Percentiles rank a stretch among this genome's conserved stretches.
Conservation (phyloP, 306 rosid genomes). For the Quercus wislizeni region DNA sequence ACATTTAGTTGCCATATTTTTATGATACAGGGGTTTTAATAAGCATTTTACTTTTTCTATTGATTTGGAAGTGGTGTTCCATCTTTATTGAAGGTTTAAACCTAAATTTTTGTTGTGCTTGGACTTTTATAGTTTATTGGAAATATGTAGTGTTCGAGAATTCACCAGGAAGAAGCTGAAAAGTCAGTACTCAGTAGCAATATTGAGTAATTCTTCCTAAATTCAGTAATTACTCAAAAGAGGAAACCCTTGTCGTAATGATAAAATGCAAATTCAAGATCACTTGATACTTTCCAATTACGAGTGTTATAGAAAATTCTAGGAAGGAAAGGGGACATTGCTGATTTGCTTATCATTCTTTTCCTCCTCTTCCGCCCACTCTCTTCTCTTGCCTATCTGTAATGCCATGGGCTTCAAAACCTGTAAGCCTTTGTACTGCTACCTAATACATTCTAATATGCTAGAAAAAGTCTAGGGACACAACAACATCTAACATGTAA, state of each 20-base stretch:
- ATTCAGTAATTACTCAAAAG: background rate
- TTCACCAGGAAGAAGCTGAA: background rate
- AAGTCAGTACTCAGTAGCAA: background rate
- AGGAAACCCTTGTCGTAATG: background rate
- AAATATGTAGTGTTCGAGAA: background rate
- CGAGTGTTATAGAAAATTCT: background rate
- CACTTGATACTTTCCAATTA: background rate
- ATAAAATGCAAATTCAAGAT: background rate
- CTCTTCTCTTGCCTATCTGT: background rate
- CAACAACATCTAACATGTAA: too few species aligned
- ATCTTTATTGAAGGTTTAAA: background rate
- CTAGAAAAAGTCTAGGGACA: too few species aligned
- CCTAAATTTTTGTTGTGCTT: background rate
- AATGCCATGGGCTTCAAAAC: background rate
- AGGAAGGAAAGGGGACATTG: background rate
- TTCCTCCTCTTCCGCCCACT: background rate
- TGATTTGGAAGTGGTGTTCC: conserved; percentile 5
- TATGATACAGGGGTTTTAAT: background rate
- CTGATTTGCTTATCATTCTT: background rate
- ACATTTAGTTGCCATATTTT: background rate
- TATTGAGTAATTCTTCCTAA: background rate
- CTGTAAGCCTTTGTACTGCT: background rate
- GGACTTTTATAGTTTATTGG: background rate
- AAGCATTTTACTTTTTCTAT: conserved; percentile 7
- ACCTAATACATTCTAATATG: background rate